phyloP scores from a whole-genome alignment of 1,284 basidiomycete species.

The Peniophora sp. region DNA sequence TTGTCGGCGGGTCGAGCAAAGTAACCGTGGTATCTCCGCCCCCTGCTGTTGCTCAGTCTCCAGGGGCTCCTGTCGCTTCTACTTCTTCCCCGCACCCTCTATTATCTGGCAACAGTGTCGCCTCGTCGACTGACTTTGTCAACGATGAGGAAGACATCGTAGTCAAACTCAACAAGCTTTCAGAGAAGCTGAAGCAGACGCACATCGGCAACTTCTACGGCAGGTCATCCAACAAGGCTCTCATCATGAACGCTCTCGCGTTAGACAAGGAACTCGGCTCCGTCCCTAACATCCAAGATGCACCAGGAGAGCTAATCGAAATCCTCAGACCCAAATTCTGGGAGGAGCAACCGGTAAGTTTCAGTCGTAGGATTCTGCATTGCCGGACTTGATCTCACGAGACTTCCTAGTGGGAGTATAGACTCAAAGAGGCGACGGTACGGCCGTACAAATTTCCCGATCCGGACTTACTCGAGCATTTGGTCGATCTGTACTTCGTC shows the following conservation, averaged over 20 bases:
- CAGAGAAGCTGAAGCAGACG: conserved; percentile 14
- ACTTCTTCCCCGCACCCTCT: not conserved
- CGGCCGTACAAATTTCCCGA: conserved; percentile 17
- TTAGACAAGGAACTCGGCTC: conserved; percentile 40
- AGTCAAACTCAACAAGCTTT: not conserved
- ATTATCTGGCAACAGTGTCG: too few species aligned
- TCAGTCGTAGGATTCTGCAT: not conserved
- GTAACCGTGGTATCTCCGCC: too few species aligned
- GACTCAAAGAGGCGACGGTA: not conserved
- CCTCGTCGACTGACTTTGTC: conserved; percentile 16
- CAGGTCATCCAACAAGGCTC: conserved; percentile 60
- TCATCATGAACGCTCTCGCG: conserved; percentile 34
- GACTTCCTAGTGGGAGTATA: not conserved
- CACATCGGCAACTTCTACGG: conserved; percentile 53
- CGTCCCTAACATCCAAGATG: conserved; percentile 22
- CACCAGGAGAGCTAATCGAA: not conserved
- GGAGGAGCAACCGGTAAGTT: not conserved
- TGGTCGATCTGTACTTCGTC: conserved; percentile 42
- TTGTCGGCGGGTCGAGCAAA: not conserved
- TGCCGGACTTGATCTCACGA: not conserved
- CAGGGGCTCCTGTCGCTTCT: not conserved
- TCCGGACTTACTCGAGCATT: conserved; percentile 26
- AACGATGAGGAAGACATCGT: conserved; percentile 24
- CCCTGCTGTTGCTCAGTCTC: not conserved
- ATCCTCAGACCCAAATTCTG: not conserved